Evolutionary conservation across 192 early-diverging fungal genomes (phyloP).

Genomic region (Backusella westeae): DNA sequence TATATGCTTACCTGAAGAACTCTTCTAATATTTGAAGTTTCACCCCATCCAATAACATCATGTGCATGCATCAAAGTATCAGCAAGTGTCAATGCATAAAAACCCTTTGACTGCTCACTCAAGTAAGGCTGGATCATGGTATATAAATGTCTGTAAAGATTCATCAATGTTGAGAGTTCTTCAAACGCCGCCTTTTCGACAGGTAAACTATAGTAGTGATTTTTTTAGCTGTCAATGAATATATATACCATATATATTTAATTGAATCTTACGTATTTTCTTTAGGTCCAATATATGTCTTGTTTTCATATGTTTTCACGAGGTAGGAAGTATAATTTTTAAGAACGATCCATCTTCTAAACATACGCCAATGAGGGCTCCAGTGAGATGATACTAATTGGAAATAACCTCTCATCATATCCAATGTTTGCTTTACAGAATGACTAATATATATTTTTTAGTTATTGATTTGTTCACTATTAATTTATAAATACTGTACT

Average conservation of each 20-base stretch:
- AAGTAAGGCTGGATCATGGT: background rate
- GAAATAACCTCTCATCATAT: background rate
- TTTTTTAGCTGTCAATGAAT: background rate
- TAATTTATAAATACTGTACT: background rate
- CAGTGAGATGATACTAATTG: constrained; percentile 34
- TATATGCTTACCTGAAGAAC: background rate
- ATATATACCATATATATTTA: background rate
- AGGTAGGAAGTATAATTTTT: constrained; percentile 46
- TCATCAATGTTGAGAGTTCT: constrained; percentile 3
- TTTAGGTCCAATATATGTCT: constrained; percentile 21
- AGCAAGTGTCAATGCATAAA: background rate
- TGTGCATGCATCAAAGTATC: constrained; percentile 3
- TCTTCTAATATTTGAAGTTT: background rate
- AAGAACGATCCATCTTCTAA: constrained; percentile 50
- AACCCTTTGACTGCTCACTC: background rate
- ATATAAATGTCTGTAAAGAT: background rate
- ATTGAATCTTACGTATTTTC: background rate
- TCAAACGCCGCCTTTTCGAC: background rate
- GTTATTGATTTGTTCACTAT: background rate
- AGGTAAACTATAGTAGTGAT: background rate
- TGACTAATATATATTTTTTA: background rate
- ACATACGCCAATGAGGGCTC: constrained; percentile 43
- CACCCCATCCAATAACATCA: constrained; percentile 9
- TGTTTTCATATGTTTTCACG: constrained; percentile 31
- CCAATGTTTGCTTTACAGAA: background rate